Base-by-base conservation (phyloP, 345 rosid species). In the Boechera divaricarpa region DNA sequence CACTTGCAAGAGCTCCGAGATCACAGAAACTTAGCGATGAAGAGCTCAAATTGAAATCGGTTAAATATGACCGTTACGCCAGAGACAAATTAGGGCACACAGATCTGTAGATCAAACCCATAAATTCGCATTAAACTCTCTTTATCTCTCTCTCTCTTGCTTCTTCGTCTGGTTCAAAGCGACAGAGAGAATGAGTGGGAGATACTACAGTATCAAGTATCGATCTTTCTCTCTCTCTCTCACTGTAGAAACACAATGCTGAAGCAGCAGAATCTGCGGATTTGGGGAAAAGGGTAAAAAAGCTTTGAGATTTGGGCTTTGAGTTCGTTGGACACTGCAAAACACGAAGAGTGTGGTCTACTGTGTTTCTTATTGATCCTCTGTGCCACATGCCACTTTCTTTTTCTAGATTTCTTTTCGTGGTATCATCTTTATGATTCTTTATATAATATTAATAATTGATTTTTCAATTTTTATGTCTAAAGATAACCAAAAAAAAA, bases 31-130 rank as follows among this genome's bases (percentile, higher is more conserved):
- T 5, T 28, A 51, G 55, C 28, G 31, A 52, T 10, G 36, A 28
- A 35, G 49, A 31, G 63, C 5, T 68, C 36, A 10, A 61, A 9
- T 39, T 38, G 45, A 48, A 9, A 13, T 52, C 35, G 13, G 10
- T 32, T 72, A 49, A 62, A 73, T 59, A 42, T 64, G 77, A 85
- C 85, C 92, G 87, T 88, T 85, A 84, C 80, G 44, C 75, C 69
- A 72, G 78, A 8, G 80, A 73, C 29, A 48, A 59, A 59, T 67
- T 60, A 77, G 74, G 69, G 61, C 76, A 72, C 78, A 69, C 72
- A 79, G 68, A 78, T 78, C 63, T 63, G 76, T 77, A 39, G 63
- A 82, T 45, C 42, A 68, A 57, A 12, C 33, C 35, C 67, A 62
- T 41, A 12, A 16, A 29, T 9, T 63, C 48, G 68, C 79, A 59